A percentile compares a stretch with the other conserved stretches of the same genome.
Evolutionary conservation across 331 rosid species (phyloP).

Genomic region (Rosa hybrid): DNA sequence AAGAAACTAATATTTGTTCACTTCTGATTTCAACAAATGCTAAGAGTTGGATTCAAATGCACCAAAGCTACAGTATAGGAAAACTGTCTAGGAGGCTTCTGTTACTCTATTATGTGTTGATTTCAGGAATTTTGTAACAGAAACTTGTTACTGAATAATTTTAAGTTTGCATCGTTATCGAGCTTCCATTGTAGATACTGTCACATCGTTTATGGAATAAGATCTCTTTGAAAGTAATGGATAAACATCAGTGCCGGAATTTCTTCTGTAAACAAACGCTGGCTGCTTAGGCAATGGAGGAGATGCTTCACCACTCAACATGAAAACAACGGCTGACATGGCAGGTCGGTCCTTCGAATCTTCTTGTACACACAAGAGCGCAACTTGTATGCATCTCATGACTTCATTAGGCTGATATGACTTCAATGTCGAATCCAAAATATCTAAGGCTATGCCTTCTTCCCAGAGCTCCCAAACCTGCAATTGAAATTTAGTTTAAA

Average conservation of each 20-base stretch:
- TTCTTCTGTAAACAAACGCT: neutral
- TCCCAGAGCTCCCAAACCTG: slow-evolving; percentile 39
- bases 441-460: slow-evolving; percentile 19
- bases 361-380: slow-evolving; percentile 38
- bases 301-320: slow-evolving; percentile 29
- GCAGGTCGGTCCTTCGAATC: slow-evolving; percentile 27
- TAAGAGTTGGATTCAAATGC: too few species aligned
- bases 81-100: too few species aligned
- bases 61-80: too few species aligned
- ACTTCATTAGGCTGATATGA: slow-evolving; percentile 19
- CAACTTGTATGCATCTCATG: slow-evolving; percentile 35
- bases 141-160: too few species aligned
- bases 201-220: neutral
- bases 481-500: neutral
- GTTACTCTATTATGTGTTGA: too few species aligned
- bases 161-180: slow-evolving; percentile 31
- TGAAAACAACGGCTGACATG: slow-evolving; percentile 27
- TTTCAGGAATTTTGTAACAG: too few species aligned
- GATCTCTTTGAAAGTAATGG: neutral
- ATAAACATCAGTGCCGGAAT: neutral
- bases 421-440: slow-evolving; percentile 18
- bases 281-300: slow-evolving; percentile 31
- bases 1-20: too few species aligned
- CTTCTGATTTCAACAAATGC: too few species aligned
- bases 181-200: slow-evolving; percentile 22